A percentile compares a stretch with the other conserved stretches of the same genome.
Conservation (phyloP, 768 basidiomycete species). For the Cantharellus cinnabarinus region DNA sequence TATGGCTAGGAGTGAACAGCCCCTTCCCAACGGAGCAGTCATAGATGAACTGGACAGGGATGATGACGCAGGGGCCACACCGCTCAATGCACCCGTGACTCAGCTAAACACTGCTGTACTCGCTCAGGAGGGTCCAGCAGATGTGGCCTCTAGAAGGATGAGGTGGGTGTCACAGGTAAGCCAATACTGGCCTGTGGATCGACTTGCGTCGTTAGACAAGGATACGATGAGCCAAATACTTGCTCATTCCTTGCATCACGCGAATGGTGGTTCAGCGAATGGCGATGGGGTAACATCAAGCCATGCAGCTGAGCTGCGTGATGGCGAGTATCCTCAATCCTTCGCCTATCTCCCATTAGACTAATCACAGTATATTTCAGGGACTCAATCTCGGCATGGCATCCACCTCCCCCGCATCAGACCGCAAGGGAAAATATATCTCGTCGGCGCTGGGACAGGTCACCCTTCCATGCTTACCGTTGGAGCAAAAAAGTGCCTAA, state of each 20-base stretch:
- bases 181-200: slow-evolving; percentile 83
- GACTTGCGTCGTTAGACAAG: slow-evolving; percentile 46
- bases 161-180: slow-evolving; percentile 90
- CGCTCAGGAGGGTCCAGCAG: slow-evolving; percentile 8
- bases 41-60: slow-evolving; percentile 21
- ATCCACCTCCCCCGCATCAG: slow-evolving; percentile 10
- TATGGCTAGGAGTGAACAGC: slow-evolving; percentile 23
- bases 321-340: not conserved
- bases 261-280: not conserved
- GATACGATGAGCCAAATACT: slow-evolving; percentile 49
- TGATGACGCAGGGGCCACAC: slow-evolving; percentile 5
- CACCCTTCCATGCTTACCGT: slow-evolving; percentile 82
- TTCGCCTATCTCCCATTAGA: not conserved
- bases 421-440: slow-evolving; percentile 49
- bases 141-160: slow-evolving; percentile 40
- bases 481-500: slow-evolving; percentile 65
- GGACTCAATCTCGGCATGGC: slow-evolving; percentile 9
- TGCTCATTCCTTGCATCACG: not conserved
- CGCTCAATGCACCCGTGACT: slow-evolving; percentile 15
- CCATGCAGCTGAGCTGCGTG: not conserved
- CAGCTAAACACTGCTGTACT: not conserved
- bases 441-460: slow-evolving; percentile 90
- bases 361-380: not conserved
- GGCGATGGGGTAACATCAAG: not conserved
- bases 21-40: slow-evolving; percentile 11